These are phyloP conservation scores for Termitomyces sp. DNA, from an alignment of 768 basidiomycete genomes.

Conservation along the genomic window DNA sequence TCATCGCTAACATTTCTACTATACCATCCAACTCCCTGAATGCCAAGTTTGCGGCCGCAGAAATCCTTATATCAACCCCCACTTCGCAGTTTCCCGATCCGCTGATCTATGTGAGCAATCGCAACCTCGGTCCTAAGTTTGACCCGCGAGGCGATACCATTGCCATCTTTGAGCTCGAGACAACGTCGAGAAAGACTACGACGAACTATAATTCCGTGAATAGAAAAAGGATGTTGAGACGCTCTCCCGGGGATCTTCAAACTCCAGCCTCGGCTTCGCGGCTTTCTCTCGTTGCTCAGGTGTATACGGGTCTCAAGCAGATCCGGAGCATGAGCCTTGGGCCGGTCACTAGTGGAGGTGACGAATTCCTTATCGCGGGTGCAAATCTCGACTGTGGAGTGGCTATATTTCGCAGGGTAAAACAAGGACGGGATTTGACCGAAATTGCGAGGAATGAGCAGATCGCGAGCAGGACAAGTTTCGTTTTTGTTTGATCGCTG, in stretches of 20 bases:
- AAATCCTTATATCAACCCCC: conserved; percentile 44
- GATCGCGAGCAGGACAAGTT: conserved; percentile 23
- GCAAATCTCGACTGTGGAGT: conserved; percentile 50
- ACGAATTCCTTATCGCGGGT: conserved; percentile 49
- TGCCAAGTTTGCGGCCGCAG: conserved; percentile 42
- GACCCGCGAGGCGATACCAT: conserved; percentile 53
- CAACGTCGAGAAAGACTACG: conserved; percentile 9
- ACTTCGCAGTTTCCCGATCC: conserved; percentile 36
- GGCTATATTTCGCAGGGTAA: conserved; percentile 47
- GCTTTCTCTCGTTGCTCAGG: conserved; percentile 39
- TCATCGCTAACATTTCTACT: conserved; percentile 42
- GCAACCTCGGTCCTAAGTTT: conserved; percentile 40
- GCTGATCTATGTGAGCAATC: conserved; percentile 52
- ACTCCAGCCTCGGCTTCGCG: background rate
- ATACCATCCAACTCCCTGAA: conserved; percentile 33
- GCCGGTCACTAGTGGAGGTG: conserved; percentile 31
- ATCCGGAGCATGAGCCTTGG: conserved; percentile 50
- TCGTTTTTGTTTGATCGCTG: conserved; percentile 13
- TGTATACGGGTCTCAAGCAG: conserved; percentile 50
- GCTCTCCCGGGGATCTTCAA: background rate
- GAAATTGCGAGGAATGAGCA: conserved; percentile 50
- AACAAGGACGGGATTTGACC: conserved; percentile 45
- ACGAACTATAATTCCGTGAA: conserved; percentile 1
- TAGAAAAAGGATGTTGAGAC: conserved; percentile 16
- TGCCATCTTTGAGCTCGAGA: conserved; percentile 44